A percentile compares a stretch with the other conserved stretches of the same genome.
These are phyloP conservation scores for Blastobotrys chiropterorum DNA, from an alignment of 805 yeast genomes.

Conservation along the genomic window DNA sequence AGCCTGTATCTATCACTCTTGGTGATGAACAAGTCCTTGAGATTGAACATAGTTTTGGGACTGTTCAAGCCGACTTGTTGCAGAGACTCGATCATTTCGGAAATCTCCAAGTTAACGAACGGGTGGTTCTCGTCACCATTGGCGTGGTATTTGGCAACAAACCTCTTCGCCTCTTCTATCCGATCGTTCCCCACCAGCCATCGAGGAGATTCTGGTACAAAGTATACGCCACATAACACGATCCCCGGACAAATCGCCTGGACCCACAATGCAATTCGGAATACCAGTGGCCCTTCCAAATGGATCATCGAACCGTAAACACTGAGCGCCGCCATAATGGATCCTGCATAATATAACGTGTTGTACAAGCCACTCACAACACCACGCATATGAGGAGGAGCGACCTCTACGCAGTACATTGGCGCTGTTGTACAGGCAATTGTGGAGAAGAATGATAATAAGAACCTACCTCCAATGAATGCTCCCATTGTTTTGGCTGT, in stretches of 20 bases:
- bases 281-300: slow-evolving; percentile 8
- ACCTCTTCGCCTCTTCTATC: slow-evolving; percentile 38
- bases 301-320: slow-evolving; percentile 9
- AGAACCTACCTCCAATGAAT: slow-evolving; percentile 16
- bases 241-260: slow-evolving; percentile 14
- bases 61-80: slow-evolving; percentile 8
- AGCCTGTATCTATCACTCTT: slow-evolving; percentile 10
- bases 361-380: slow-evolving; percentile 17
- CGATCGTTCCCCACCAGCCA: slow-evolving; percentile 65
- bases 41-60: slow-evolving; percentile 9
- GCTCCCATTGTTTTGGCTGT: slow-evolving; percentile 9
- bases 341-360: slow-evolving; percentile 12
- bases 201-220: slow-evolving; percentile 84
- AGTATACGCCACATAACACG: slow-evolving; percentile 31
- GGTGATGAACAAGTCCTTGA: slow-evolving; percentile 8
- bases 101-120: slow-evolving; percentile 14
- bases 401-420: slow-evolving; percentile 14
- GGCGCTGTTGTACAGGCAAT: slow-evolving; percentile 14
- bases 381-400: slow-evolving; percentile 18
- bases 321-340: slow-evolving; percentile 13
- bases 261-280: slow-evolving; percentile 16
- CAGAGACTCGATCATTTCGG: slow-evolving; percentile 14
- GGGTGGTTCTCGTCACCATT: slow-evolving; percentile 16
- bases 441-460: slow-evolving; percentile 14
- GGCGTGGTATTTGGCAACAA: slow-evolving; percentile 14